Base-by-base conservation (phyloP, 495 filamentous ascomycete genomes). In the Hyaloscypha variabilis region DNA sequence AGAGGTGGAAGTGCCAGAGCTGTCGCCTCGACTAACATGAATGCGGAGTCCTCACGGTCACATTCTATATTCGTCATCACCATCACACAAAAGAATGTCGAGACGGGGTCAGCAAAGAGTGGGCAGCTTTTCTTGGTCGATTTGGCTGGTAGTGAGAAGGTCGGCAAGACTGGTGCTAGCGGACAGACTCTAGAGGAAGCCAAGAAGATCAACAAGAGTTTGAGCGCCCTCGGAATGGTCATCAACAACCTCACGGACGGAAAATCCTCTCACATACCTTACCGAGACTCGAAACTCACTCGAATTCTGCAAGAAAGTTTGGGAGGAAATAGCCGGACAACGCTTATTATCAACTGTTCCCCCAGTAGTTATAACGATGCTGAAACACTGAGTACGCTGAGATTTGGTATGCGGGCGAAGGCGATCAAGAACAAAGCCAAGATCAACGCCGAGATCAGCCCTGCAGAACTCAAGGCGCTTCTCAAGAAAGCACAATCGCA, bases 381-480 rank as follows among this genome's bases (percentile, higher is more conserved):
- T 59, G 95, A 99, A 81, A 99, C 95, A 0, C 77, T 99, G 56
- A 92, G 93, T 36, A 99, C 95, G 10, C 81, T 99, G 53, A 87
- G 94, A 30, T 99, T 99, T 75, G 95, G 95, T 83, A 94, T 97
- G 76, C 84, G 95, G 70, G 95, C 95, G 49, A 99, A 99, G 83
- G 89, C 93, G 0, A 99, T 99, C 78, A 97, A 99, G 89, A 98
- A 99, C 80, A 98, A 97, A 83, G 95, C 95, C 73, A 98, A 97
- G 91, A 89, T 99, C 82, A 99, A 99, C 75, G 94, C 93, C 50
- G 95, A 99, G 74, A 85, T 98, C 67, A 97, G 94, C 73, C 95
- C 95, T 13, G 87, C 91, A 8, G 96, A 99, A 74, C 83, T 99
- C 81, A 98, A 98, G 80, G 83, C 87, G 62, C 82, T 96, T 72